Conservation (phyloP, 2,329 filamentous ascomycete genomes). For the Elsinoe batatas region DNA sequence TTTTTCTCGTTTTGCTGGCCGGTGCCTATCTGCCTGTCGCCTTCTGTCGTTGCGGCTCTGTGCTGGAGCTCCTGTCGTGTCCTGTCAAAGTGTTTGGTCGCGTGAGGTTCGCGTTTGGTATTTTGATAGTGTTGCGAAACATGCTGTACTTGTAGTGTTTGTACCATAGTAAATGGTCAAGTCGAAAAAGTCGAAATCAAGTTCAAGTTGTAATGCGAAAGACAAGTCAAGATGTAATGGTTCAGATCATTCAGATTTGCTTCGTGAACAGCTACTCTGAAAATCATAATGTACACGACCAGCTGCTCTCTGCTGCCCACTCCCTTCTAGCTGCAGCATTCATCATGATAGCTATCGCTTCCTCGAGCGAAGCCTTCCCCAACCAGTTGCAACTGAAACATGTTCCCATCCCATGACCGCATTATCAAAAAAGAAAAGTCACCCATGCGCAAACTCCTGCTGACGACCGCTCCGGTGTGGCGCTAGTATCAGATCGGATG, state of each 20-base stretch:
- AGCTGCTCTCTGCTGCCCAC: constrained; percentile 4
- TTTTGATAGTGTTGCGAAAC: neutral
- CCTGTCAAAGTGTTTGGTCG: neutral
- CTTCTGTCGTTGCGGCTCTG: constrained; percentile 3
- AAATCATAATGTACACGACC: constrained; percentile 13
- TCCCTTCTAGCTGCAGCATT: neutral
- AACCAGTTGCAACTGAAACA: constrained; percentile 22
- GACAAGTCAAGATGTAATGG: constrained; percentile 17
- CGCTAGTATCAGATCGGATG: constrained; percentile 17
- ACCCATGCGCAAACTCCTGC: constrained; percentile 15
- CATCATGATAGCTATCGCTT: constrained; percentile 16
- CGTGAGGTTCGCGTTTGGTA: constrained; percentile 3
- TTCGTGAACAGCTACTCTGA: constrained; percentile 13
- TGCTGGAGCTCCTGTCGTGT: neutral
- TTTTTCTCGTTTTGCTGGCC: neutral
- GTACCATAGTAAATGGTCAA: constrained; percentile 1
- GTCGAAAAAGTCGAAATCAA: neutral
- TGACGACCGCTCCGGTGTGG: constrained; percentile 1
- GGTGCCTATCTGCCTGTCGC: neutral
- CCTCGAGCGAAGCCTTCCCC: constrained; percentile 14
- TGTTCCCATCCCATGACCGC: constrained; percentile 41
- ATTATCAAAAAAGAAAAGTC: constrained; percentile 38
- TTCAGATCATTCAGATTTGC: constrained; percentile 14
- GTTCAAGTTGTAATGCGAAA: neutral
- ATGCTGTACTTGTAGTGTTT: neutral